These are phyloP conservation scores for Mycogone perniciosa DNA, from an alignment of 2,329 filamentous ascomycete species.

Conservation along the genomic window DNA sequence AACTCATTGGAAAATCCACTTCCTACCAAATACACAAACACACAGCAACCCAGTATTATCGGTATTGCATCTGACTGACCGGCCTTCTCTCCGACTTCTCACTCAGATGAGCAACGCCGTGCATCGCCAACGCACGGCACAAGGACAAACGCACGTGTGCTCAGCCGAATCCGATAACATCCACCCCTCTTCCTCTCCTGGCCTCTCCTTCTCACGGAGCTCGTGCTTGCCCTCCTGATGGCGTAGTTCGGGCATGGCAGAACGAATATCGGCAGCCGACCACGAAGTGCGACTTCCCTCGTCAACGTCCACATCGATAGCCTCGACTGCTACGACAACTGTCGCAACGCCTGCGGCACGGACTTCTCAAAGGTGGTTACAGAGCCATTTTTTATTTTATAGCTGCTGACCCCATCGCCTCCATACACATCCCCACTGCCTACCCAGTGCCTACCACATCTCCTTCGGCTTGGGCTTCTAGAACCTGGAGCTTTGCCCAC, in stretches of 20 bases:
- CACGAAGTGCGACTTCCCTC: conserved; percentile 50
- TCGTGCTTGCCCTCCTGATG: conserved; percentile 47
- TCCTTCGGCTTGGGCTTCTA: too few species aligned
- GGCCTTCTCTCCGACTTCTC: too few species aligned
- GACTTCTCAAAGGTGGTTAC: conserved; percentile 20
- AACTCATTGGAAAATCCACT: not conserved
- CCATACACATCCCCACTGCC: not conserved
- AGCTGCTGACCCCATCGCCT: not conserved
- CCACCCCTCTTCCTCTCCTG: not conserved
- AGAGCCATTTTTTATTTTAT: not conserved
- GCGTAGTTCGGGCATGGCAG: conserved; percentile 61
- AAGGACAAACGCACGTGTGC: conserved; percentile 9
- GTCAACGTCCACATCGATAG: conserved; percentile 28
- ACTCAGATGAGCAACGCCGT: conserved; percentile 7
- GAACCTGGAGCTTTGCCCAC: too few species aligned
- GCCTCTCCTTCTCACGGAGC: conserved; percentile 15
- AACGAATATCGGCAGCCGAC: conserved; percentile 52
- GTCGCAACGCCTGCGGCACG: conserved; percentile 19
- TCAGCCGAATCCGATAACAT: conserved; percentile 3
- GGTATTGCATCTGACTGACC: too few species aligned
- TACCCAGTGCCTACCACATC: too few species aligned
- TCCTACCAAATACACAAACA: not conserved
- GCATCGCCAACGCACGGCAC: conserved; percentile 12
- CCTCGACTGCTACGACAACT: conserved; percentile 2
- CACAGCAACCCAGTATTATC: too few species aligned